Evolutionary conservation across 164 flowering plant genomes (phyloP).

Genomic region (Aristolochia californica): DNA sequence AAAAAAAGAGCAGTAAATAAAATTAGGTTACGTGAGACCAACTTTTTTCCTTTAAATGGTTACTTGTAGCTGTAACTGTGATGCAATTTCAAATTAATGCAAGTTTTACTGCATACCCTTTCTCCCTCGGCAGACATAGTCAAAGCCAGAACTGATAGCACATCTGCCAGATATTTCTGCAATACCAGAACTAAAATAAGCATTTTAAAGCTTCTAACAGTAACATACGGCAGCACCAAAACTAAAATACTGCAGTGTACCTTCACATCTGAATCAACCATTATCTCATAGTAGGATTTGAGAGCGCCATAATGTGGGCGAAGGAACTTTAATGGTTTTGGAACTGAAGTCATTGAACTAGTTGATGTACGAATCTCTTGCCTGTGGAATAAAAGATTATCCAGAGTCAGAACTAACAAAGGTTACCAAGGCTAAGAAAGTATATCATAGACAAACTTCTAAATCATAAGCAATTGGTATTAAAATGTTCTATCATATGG

Average conservation of each 20-base stretch:
- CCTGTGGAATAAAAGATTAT: conserved; percentile 24
- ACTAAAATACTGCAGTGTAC: conserved; percentile 16
- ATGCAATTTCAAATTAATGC: neutral
- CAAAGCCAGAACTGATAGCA: conserved; percentile 91
- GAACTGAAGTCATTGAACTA: conserved; percentile 99
- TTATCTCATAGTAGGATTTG: conserved; percentile 64
- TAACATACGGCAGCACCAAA: neutral
- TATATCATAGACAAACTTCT: no score
- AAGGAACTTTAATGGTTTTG: conserved; percentile 94
- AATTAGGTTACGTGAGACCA: no score
- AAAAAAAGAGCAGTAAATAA: no score
- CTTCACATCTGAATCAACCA: conserved; percentile 73
- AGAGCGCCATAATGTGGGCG: conserved; percentile 90
- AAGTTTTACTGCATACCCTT: conserved; percentile 38
- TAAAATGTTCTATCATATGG: no score
- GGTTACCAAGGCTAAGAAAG: no score
- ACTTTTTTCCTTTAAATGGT: no score
- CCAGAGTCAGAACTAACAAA: no score
- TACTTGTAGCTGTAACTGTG: no score
- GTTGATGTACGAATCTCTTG: conserved; percentile 93
- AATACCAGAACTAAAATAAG: conserved; percentile 3
- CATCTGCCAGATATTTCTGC: conserved; percentile 89
- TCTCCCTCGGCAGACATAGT: conserved; percentile 99
- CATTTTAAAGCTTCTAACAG: no score
- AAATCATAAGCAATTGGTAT: no score